phyloP scores from a whole-genome alignment of 2,329 filamentous ascomycete genomes.

The Scytalidium lignicola region DNA sequence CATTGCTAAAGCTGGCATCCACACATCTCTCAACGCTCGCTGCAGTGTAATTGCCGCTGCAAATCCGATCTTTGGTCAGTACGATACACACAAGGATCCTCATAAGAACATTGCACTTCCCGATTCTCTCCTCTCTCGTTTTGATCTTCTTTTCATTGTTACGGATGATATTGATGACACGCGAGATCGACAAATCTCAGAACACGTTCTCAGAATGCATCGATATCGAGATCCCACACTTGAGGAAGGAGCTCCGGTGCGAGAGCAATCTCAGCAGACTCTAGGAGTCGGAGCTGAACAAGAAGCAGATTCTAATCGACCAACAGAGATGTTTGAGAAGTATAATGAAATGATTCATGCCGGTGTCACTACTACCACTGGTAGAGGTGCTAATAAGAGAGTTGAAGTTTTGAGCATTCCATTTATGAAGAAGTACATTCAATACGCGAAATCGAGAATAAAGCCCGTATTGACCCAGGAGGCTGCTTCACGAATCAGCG shows the following conservation, averaged over 20 bases:
- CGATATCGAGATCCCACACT: slow-evolving; percentile 86
- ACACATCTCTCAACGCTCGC: slow-evolving; percentile 92
- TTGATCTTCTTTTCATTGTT: slow-evolving; percentile 95
- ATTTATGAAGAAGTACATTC: slow-evolving; percentile 99
- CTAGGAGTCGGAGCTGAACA: slow-evolving; percentile 83
- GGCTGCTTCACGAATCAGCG: slow-evolving; percentile 84
- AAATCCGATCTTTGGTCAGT: slow-evolving; percentile 97
- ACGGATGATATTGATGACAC: slow-evolving; percentile 98
- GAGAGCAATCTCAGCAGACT: slow-evolving; percentile 78
- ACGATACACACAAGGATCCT: slow-evolving; percentile 96
- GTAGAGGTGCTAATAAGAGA: slow-evolving; percentile 68
- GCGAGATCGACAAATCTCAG: slow-evolving; percentile 83
- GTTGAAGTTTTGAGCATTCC: slow-evolving; percentile 90
- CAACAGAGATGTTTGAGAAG: slow-evolving; percentile 91
- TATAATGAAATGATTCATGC: slow-evolving; percentile 94
- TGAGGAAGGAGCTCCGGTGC: slow-evolving; percentile 90
- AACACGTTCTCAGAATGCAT: slow-evolving; percentile 97
- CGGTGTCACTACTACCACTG: slow-evolving; percentile 73
- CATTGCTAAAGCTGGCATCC: slow-evolving; percentile 96
- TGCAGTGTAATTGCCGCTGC: slow-evolving; percentile 96
- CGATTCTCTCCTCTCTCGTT: slow-evolving; percentile 94
- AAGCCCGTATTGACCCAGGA: slow-evolving; percentile 88
- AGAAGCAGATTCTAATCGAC: slow-evolving; percentile 64
- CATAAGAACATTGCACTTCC: slow-evolving; percentile 98
- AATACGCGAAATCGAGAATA: slow-evolving; percentile 89